phyloP scores from a whole-genome alignment of 2,329 filamentous ascomycete species.

The Exophiala calicioides region DNA sequence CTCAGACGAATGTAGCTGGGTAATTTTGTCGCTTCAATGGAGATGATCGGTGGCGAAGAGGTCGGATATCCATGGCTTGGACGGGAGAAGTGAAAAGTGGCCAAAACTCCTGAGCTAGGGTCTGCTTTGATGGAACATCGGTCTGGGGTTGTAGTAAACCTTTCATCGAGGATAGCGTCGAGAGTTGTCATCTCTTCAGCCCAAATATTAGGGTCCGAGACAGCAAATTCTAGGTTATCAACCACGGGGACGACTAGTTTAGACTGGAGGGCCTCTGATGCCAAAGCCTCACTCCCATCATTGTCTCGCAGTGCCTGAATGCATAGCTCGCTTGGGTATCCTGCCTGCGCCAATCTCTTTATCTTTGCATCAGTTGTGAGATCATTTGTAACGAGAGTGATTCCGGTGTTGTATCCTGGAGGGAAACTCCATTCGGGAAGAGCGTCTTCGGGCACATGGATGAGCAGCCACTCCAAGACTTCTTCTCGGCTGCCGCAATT shows the following conservation, averaged over 20 bases:
- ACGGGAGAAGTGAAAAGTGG: constrained; percentile 65
- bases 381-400: constrained; percentile 81
- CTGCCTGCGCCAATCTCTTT: constrained; percentile 76
- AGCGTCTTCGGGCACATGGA: constrained; percentile 96
- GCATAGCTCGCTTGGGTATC: constrained; percentile 84
- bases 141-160: constrained; percentile 62
- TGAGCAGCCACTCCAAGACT: constrained; percentile 90
- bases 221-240: background rate
- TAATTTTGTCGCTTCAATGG: constrained; percentile 57
- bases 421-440: constrained; percentile 90
- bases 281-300: constrained; percentile 69
- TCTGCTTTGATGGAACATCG: constrained; percentile 72
- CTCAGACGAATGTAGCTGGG: constrained; percentile 94
- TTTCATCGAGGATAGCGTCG: constrained; percentile 80
- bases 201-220: constrained; percentile 62
- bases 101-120: constrained; percentile 6
- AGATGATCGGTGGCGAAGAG: constrained; percentile 59
- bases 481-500: constrained; percentile 92
- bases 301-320: constrained; percentile 72
- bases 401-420: constrained; percentile 85
- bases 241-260: constrained; percentile 49
- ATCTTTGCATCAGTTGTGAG: constrained; percentile 78
- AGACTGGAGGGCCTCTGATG: constrained; percentile 77
- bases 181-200: constrained; percentile 81
- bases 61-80: constrained; percentile 69